phyloP scores from a whole-genome alignment of 345 rosid species.

The Barbarea vulgaris region DNA sequence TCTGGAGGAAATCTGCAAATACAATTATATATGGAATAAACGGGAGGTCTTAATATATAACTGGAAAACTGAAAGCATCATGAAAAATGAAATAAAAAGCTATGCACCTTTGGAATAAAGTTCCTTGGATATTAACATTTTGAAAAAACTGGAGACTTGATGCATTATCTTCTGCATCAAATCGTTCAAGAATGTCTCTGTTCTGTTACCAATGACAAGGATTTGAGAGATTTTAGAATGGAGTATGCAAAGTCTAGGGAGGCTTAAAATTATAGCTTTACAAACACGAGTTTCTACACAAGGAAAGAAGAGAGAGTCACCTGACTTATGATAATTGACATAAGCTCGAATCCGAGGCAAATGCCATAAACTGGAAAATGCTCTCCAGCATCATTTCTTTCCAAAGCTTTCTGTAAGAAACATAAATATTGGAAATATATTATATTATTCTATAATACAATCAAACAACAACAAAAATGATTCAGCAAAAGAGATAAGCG shows the following conservation, averaged over 20 bases:
- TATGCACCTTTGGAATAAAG: constrained; percentile 79
- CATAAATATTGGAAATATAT: background rate
- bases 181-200: constrained; percentile 73
- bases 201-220: constrained; percentile 53
- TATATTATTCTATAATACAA: background rate
- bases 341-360: constrained; percentile 82
- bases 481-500: background rate
- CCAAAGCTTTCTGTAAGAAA: constrained; percentile 65
- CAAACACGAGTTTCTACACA: background rate
- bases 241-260: background rate
- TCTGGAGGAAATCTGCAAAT: constrained; percentile 67
- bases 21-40: background rate
- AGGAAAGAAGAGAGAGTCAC: constrained; percentile 42
- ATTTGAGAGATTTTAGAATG: background rate
- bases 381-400: constrained; percentile 72
- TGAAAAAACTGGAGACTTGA: constrained; percentile 77
- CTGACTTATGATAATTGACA: constrained; percentile 81
- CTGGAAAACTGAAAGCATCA: background rate
- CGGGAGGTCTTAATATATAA: background rate
- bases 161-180: constrained; percentile 67
- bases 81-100: constrained; percentile 8
- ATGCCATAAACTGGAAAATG: constrained; percentile 83
- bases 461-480: background rate
- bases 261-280: background rate
- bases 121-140: constrained; percentile 62